These are phyloP conservation scores for Backusella australiensis DNA, from an alignment of 192 early-diverging fungal species.

Conservation along the genomic window DNA sequence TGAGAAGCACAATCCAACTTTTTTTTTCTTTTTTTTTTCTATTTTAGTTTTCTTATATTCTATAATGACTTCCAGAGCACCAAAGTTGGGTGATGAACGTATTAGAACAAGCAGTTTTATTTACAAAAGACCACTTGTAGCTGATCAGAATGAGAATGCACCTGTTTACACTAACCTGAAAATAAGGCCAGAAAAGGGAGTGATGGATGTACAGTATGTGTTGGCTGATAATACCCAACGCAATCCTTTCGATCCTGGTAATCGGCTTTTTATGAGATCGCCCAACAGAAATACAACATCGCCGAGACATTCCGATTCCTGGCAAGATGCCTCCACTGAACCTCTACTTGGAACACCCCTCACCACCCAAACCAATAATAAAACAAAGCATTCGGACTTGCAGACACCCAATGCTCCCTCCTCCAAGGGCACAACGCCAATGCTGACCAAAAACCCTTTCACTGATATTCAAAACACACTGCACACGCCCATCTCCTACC, in stretches of 20 bases:
- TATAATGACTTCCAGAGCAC: not conserved
- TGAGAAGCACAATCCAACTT: not conserved
- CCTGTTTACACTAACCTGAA: not conserved
- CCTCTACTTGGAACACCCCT: not conserved
- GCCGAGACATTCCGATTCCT: not conserved
- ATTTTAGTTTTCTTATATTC: not conserved
- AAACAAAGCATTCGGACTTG: not conserved
- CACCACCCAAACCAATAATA: not conserved
- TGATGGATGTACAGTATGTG: not conserved
- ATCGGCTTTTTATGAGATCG: not conserved
- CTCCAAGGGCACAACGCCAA: not conserved
- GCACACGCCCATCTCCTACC: not conserved
- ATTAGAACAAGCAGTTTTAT: not conserved
- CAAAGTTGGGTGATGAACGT: not conserved
- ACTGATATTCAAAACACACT: not conserved
- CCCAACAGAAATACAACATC: not conserved
- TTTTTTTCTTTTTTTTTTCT: not conserved
- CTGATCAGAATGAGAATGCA: not conserved
- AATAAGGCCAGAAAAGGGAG: not conserved
- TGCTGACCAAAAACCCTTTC: not conserved
- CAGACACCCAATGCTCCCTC: not conserved
- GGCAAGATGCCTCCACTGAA: constrained; percentile 8
- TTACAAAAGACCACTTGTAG: not conserved
- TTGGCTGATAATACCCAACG: not conserved
- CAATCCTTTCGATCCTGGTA: not conserved